Percentiles rank a stretch among this genome's conserved stretches.
Evolutionary conservation across 345 rosid species (phyloP).

Genomic region (Hevea brasiliensis): DNA sequence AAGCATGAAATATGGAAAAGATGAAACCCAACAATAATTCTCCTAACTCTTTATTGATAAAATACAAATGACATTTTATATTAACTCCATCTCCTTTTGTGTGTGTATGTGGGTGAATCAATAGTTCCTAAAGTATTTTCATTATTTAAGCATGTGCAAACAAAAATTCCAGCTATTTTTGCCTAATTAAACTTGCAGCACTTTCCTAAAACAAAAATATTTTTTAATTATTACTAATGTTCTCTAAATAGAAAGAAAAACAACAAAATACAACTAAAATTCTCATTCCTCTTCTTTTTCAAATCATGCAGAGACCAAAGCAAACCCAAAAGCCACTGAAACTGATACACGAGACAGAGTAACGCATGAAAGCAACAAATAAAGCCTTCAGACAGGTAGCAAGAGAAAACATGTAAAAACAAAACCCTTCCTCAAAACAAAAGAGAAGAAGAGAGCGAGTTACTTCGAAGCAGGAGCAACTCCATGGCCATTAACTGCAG

Average conservation of each 20-base stretch:
- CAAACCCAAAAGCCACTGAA: neutral
- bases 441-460: neutral
- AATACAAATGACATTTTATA: no score
- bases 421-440: neutral
- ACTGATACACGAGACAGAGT: neutral
- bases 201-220: neutral
- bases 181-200: neutral
- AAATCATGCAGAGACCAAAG: neutral
- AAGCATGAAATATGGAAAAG: no score
- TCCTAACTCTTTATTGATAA: no score
- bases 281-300: neutral
- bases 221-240: neutral
- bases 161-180: no score
- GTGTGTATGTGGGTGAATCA: no score
- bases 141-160: no score
- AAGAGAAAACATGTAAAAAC: neutral
- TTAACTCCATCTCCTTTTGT: no score
- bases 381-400: neutral
- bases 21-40: no score
- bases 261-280: no score
- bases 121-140: neutral
- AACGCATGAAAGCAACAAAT: neutral
- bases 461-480: conserved; percentile 57
- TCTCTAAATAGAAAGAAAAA: neutral
- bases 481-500: conserved; percentile 30